Percentiles rank a stretch among this genome's conserved stretches.
These are phyloP conservation scores for peach (Prunus persica) DNA, from an alignment of 306 rosid genomes.

Conservation along the genomic window Prunus_persica_NCBIv2 NC_034012.1:7646501-7647000, in stretches of 20 bases:
- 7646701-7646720: background rate
- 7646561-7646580: conserved; percentile 69
- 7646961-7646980: background rate
- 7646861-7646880: background rate
- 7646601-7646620: conserved; percentile 47
- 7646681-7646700: background rate
- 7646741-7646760: too few species aligned
- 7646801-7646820: background rate
- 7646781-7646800: too few species aligned
- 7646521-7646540: conserved; percentile 86
- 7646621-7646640: conserved; percentile 26
- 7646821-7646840: background rate
- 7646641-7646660: background rate
- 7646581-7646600: conserved; percentile 48
- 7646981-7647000: background rate
- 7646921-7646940: background rate
- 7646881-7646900: background rate
- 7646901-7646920: too few species aligned
- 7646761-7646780: too few species aligned
- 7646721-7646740: background rate
- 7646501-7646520: conserved; percentile 86
- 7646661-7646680: conserved; percentile 5
- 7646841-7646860: background rate
- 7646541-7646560: conserved; percentile 74
- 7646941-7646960: too few species aligned